phyloP scores from a whole-genome alignment of 176 grass and related monocot species.

The Guadua angustifolia region DNA sequence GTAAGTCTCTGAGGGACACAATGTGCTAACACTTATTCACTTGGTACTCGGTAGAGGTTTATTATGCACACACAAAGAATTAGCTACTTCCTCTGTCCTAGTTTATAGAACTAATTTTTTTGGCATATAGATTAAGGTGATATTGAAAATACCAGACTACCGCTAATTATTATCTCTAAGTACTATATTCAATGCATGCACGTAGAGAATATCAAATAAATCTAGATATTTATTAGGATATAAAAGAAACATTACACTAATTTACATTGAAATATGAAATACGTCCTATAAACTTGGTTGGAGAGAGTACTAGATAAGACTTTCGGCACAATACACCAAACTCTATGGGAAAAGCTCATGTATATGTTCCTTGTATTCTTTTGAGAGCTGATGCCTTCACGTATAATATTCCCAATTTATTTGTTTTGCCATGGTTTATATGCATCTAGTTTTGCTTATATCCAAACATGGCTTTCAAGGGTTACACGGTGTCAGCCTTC shows the following conservation, averaged over 20 bases:
- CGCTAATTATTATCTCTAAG: no score
- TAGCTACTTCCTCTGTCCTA: neutral
- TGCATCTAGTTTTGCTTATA: neutral
- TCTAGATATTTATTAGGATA: no score
- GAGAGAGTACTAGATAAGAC: neutral
- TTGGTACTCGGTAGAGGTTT: neutral
- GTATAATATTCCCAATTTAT: neutral
- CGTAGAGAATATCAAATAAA: no score
- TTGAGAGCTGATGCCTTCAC: neutral
- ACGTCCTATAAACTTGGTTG: no score
- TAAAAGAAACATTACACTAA: no score
- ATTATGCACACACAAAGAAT: neutral
- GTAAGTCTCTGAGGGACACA: neutral
- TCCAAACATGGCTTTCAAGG: constrained; percentile 1
- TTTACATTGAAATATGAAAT: no score
- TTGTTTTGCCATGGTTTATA: constrained; percentile 9
- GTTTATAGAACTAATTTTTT: no score
- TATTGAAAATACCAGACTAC: no score
- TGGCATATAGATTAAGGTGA: no score
- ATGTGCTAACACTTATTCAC: neutral
- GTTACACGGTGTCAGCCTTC: neutral
- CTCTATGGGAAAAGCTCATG: neutral
- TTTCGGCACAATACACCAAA: neutral
- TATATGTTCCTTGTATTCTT: neutral
- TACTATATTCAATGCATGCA: no score